A percentile compares a stretch with the other conserved stretches of the same genome.
Evolutionary conservation across 164 flowering plant species (phyloP).

Genomic region (Berberis thunbergii): DNA sequence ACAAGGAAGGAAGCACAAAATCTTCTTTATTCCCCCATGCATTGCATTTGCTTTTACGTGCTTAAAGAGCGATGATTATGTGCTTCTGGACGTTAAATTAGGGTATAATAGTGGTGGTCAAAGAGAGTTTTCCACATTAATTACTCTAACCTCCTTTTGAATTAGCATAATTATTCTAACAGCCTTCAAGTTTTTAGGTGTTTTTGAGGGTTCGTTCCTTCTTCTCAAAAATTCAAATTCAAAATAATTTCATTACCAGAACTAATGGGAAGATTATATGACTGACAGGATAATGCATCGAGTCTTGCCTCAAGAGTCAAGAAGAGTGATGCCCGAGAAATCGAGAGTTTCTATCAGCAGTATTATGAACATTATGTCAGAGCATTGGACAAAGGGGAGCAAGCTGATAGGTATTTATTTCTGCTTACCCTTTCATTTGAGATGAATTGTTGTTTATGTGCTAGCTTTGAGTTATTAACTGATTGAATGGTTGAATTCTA

Average conservation of each 20-base stretch:
- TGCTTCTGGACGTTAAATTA: no score
- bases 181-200: no score
- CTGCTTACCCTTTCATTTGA: not conserved
- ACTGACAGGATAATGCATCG: slow-evolving; percentile 69
- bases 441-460: not conserved
- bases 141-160: no score
- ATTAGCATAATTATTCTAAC: no score
- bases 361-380: slow-evolving; percentile 79
- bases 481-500: not conserved
- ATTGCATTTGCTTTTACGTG: no score
- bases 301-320: slow-evolving; percentile 79
- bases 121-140: no score
- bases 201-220: no score
- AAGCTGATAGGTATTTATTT: slow-evolving; percentile 71
- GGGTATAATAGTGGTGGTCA: no score
- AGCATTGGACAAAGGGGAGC: slow-evolving; percentile 86
- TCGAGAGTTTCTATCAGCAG: slow-evolving; percentile 83
- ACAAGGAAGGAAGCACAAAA: not conserved
- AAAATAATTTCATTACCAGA: no score
- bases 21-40: not conserved
- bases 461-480: no score
- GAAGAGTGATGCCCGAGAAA: slow-evolving; percentile 94
- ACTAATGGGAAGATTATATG: not conserved
- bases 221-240: no score
- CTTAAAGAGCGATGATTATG: no score